Evolutionary conservation across 1,284 basidiomycete genomes (phyloP), one percentile per base, ranked within the genome.

Genomic region (Rhodotorula sp.): DNA sequence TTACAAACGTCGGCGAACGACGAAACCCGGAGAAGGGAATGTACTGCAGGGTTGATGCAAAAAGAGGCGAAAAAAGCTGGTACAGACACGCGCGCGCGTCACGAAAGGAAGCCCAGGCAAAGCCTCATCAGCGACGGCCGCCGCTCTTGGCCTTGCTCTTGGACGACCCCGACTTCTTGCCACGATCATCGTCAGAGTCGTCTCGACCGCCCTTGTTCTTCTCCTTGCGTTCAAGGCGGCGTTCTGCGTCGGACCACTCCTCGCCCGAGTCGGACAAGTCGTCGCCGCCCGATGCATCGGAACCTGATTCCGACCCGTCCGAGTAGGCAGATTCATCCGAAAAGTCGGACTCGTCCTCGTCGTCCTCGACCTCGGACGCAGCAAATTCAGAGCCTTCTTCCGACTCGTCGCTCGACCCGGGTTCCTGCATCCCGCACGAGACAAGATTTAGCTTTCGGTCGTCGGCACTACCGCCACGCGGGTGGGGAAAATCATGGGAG

Each of bases 231-330:
- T 85, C 86, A 20, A 93, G 91, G 80, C 95, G 95, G 60, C 87
- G 85, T 82, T 98, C 95, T 37, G 96, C 83, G 79, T 93, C 93
- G 79, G 95, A 94, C 94, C 93, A 97, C 77, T 95, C 93, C 72
- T 95, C 92, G 42, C 92, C 78, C 54, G 72, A 71, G 18, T 76
- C 78, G 20, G 65, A 67, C 29, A 71, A 42, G 26, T 75, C 75
- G 26, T 77, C 80, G 44, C 73, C 79, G 33, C 26, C 66, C 59
- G 37, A 37, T 24, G 57, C n/a, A 24, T 26, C 57, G 44, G 61
- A 62, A 5, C 42, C 61, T 14, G n/a, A 29, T 37, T 62, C 61
- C 26, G 74, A 72, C 17, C 62, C 71, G 29, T 66, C 72, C 14
- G 66, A 90, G 84, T 76, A 78, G 26, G 77, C 77, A 20, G 73